These are phyloP conservation scores for Phaeotremella skinneri DNA, from an alignment of 768 basidiomycete species.

Conservation along the genomic window DNA sequence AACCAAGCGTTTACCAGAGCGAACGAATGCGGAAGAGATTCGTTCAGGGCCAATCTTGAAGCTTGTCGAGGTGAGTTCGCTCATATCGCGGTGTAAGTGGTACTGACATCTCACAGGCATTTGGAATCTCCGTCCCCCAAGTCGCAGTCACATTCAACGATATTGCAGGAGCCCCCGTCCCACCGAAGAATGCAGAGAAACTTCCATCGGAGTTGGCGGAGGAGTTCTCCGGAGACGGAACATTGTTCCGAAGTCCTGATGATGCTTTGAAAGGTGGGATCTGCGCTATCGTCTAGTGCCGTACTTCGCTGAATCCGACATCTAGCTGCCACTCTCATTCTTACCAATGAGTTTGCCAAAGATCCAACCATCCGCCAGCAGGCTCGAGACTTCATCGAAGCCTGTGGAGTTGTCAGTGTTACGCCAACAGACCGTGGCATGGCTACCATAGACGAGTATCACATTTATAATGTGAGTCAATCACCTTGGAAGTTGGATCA, in stretches of 20 bases:
- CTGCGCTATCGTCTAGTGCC: not conserved
- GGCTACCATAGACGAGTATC: slow-evolving; percentile 56
- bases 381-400: slow-evolving; percentile 71
- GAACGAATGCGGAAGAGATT: slow-evolving; percentile 22
- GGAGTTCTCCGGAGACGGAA: slow-evolving; percentile 64
- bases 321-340: slow-evolving; percentile 60
- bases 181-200: slow-evolving; percentile 65
- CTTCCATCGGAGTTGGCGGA: slow-evolving; percentile 79
- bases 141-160: slow-evolving; percentile 75
- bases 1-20: slow-evolving; percentile 44
- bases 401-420: slow-evolving; percentile 72
- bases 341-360: slow-evolving; percentile 85
- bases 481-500: not conserved
- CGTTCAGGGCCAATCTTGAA: slow-evolving; percentile 35
- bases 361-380: slow-evolving; percentile 81
- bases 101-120: slow-evolving; percentile 60
- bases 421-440: slow-evolving; percentile 82
- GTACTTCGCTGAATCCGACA: not conserved
- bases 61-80: slow-evolving; percentile 69
- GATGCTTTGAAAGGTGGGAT: slow-evolving; percentile 45
- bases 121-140: slow-evolving; percentile 76
- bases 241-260: slow-evolving; percentile 29
- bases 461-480: slow-evolving; percentile 55
- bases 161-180: slow-evolving; percentile 18
- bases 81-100: no score